phyloP scores from a whole-genome alignment of 208 protist species.

The Spongospora subterranea region DNA sequence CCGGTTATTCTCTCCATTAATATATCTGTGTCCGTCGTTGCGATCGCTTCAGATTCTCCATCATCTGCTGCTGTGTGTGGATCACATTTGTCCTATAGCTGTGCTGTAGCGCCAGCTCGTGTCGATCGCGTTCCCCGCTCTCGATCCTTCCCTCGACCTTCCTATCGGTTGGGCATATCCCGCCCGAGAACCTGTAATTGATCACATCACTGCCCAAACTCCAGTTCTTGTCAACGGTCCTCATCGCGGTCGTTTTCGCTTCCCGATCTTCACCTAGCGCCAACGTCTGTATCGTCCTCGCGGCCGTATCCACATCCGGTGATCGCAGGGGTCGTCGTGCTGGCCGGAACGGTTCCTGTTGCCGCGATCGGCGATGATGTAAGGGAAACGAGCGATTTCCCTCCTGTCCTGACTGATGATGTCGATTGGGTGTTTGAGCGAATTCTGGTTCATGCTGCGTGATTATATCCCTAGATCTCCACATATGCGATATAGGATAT shows the following conservation, averaged over 20 bases:
- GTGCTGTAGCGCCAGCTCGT: neutral
- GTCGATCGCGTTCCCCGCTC: neutral
- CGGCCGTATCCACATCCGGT: neutral
- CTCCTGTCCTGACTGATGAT: too few relatives aligned
- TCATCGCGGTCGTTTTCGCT: neutral
- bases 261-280: neutral
- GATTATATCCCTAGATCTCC: slow-evolving; percentile 10
- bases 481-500: neutral
- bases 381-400: neutral
- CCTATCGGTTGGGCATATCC: slow-evolving; percentile 12
- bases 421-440: neutral
- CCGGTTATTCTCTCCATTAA: too few relatives aligned
- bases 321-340: neutral
- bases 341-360: neutral
- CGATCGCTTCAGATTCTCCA: neutral
- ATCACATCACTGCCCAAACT: slow-evolving; percentile 1
- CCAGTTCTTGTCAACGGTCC: neutral
- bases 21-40: neutral
- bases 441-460: slow-evolving; percentile 17
- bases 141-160: neutral
- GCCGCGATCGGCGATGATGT: neutral
- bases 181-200: slow-evolving; percentile 53
- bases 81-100: neutral
- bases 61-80: neutral
- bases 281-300: neutral